A percentile compares a stretch with the other conserved stretches of the same genome.
These are phyloP conservation scores for Cordia subcordata DNA, from an alignment of 257 asterid genomes.

Conservation along the genomic window DNA sequence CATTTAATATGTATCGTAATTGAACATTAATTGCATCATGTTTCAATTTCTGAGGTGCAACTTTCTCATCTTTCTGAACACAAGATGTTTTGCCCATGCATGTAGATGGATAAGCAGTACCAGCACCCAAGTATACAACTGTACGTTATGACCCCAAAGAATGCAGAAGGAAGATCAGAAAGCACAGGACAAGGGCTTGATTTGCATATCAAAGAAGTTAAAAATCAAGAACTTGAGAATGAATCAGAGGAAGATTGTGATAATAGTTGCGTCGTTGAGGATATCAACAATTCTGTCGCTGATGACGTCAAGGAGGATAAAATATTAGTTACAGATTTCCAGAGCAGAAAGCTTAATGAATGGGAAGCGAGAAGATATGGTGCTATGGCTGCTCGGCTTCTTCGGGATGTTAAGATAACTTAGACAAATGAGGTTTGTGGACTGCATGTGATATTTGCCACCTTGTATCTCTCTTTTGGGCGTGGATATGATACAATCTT, in stretches of 20 bases:
- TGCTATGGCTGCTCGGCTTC: slow-evolving; percentile 96
- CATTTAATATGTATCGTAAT: neutral
- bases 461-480: too few relatives aligned
- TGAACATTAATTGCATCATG: neutral
- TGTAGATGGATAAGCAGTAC: slow-evolving; percentile 82
- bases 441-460: slow-evolving; percentile 2
- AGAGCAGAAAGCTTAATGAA: slow-evolving; percentile 45
- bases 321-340: slow-evolving; percentile 17
- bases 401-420: slow-evolving; percentile 70
- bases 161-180: slow-evolving; percentile 24
- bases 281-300: slow-evolving; percentile 15
- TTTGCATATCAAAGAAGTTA: slow-evolving; percentile 21
- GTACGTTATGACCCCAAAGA: slow-evolving; percentile 61
- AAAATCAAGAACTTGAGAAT: slow-evolving; percentile 29
- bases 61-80: neutral
- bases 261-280: slow-evolving; percentile 14
- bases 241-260: slow-evolving; percentile 42
- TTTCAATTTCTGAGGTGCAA: neutral
- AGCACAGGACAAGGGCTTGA: slow-evolving; percentile 20
- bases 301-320: slow-evolving; percentile 22
- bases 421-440: slow-evolving; percentile 21
- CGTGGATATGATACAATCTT: neutral
- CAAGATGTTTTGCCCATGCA: slow-evolving; percentile 7
- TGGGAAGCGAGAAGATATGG: slow-evolving; percentile 93
- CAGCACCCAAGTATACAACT: slow-evolving; percentile 94